Evolutionary conservation across 176 grass and related monocot genomes (phyloP), one percentile per base, ranked within the genome.

Genomic region (Olyra latifolia): DNA sequence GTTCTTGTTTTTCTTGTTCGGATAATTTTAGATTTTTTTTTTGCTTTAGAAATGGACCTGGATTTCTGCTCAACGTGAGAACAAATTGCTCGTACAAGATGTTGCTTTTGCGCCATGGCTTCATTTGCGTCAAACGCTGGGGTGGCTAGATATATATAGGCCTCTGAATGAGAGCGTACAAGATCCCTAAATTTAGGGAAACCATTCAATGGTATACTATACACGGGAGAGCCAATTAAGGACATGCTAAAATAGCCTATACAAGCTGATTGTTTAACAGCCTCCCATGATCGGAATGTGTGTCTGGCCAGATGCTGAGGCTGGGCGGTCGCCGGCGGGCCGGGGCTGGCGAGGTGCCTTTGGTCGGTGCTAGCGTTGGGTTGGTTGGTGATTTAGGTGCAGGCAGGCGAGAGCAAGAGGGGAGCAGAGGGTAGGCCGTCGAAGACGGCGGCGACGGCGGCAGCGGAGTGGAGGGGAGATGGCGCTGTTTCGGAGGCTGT

Each of bases 401-500:
- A 58, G 73, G 28, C 66, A 62, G 70, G 32, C 74, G 27, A 7
- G 62, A 17, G 47, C 45, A 60, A 42, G 67, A 20, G 49, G 41
- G 76, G 50, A 0, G 38, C 19, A 38, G 52, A 27, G 69, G 50
- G 23, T 84, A 86, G 77, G 93, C 78, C 84, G 81, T 71, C 86
- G 80, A 79, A 84, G 88, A 82, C 86, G 76, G 74, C 85, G 88
- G 82, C 83, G 61, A 74, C 72, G 86, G 32, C 32, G 62, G 68
- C 78, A 81, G 55, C 72, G n/a, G n/a, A n/a, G 17, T 43, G 81
- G 63, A 63, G 53, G 42, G 63, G 84, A 57, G 74, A 98, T 98
- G 86, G 92, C 95, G 53, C 81, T 98, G 70, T 98, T 98, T 80
- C 91, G 95, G 85, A 98, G 92, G 95, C 81, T 98, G 45, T 98